Percentiles rank a stretch among this genome's conserved stretches.
phyloP scores from a whole-genome alignment of 768 basidiomycete species.

The Mycena crocata region DNA sequence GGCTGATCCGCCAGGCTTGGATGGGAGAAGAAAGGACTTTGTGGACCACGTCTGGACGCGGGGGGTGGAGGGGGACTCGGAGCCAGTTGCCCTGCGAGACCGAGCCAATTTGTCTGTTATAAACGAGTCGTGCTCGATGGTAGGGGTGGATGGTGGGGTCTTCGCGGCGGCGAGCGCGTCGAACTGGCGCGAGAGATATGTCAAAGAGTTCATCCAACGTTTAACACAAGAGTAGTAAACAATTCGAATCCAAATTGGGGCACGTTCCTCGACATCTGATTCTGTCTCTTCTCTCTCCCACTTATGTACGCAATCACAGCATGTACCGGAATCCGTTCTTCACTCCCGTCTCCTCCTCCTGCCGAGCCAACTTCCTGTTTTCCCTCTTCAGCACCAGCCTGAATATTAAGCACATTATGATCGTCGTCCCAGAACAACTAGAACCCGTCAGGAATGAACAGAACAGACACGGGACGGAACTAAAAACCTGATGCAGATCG shows the following conservation, averaged over 20 bases:
- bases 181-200: slow-evolving; percentile 85
- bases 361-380: slow-evolving; percentile 52
- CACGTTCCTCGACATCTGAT: slow-evolving; percentile 3
- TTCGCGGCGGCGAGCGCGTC: slow-evolving; percentile 75
- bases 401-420: slow-evolving; percentile 66
- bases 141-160: slow-evolving; percentile 69
- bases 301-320: slow-evolving; percentile 44
- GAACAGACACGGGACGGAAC: slow-evolving; percentile 55
- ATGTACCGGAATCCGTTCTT: slow-evolving; percentile 64
- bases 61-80: slow-evolving; percentile 49
- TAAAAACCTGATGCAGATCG: slow-evolving; percentile 70
- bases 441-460: slow-evolving; percentile 48
- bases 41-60: slow-evolving; percentile 71
- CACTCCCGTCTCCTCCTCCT: slow-evolving; percentile 54
- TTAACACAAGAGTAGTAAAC: neutral
- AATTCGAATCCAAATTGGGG: slow-evolving; percentile 15
- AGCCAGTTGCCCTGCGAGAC: slow-evolving; percentile 34
- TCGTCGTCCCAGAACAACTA: slow-evolving; percentile 61
- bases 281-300: neutral
- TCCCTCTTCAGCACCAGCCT: slow-evolving; percentile 50
- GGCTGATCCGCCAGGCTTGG: slow-evolving; percentile 41
- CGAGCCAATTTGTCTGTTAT: slow-evolving; percentile 35
- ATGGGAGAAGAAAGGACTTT: slow-evolving; percentile 60
- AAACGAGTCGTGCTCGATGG: slow-evolving; percentile 48
- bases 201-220: slow-evolving; percentile 79